Evolutionary conservation across 768 basidiomycete genomes (phyloP).

Genomic region (Lactifluus subvellereus): DNA sequence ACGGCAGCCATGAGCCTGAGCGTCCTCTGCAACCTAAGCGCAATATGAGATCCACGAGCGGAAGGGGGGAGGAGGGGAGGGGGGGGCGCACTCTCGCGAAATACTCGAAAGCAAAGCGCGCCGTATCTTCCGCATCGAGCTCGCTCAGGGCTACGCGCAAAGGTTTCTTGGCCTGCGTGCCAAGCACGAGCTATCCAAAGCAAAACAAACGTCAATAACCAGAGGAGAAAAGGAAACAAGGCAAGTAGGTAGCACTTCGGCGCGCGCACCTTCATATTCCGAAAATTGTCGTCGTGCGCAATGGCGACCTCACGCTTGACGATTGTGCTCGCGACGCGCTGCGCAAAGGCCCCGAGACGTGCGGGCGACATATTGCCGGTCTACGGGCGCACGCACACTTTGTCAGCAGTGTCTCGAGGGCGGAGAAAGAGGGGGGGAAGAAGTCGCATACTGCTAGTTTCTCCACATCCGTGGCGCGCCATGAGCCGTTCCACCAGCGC

Average conservation of each 20-base stretch:
- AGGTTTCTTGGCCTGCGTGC: conserved; percentile 14
- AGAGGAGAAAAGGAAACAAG: too few species aligned
- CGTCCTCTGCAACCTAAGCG: conserved; percentile 5
- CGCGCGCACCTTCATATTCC: conserved; percentile 6
- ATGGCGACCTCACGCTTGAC: conserved; percentile 1
- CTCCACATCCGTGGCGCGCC: conserved; percentile 9
- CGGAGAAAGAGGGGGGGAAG: too few species aligned
- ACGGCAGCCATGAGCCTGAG: conserved; percentile 7
- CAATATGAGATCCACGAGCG: neutral
- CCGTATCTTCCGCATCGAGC: conserved; percentile 3
- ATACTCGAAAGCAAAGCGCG: conserved; percentile 10
- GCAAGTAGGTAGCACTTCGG: neutral
- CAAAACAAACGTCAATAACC: neutral
- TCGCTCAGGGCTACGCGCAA: conserved; percentile 7
- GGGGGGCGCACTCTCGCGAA: conserved; percentile 8
- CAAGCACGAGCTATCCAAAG: conserved; percentile 11
- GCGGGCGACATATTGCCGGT: neutral
- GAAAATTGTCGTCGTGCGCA: conserved; percentile 2
- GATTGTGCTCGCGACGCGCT: conserved; percentile 7
- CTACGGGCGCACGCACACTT: neutral
- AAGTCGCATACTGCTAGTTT: conserved; percentile 1
- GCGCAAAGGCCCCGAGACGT: conserved; percentile 5
- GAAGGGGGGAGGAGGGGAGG: too few species aligned
- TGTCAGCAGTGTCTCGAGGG: neutral
- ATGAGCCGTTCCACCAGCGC: conserved; percentile 18